Percentiles rank a stretch among this genome's conserved stretches.
phyloP scores from a whole-genome alignment of 2,329 filamentous ascomycete genomes.

The Gyromitra esculenta region DNA sequence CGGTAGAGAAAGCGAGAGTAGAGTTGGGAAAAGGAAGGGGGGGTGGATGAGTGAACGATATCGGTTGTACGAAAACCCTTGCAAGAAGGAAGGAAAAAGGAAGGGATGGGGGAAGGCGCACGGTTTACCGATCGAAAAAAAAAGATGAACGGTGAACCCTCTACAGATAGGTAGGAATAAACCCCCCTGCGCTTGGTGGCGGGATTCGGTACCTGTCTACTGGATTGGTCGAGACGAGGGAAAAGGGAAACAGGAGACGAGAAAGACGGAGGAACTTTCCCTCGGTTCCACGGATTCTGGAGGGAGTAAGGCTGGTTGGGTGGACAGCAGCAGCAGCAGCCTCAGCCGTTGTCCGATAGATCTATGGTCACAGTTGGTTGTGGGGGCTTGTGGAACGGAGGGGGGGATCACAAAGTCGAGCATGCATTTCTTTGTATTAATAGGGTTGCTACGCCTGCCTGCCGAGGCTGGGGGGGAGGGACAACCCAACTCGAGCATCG shows the following conservation, averaged over 20 bases:
- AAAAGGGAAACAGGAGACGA: neutral
- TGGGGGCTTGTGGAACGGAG: constrained; percentile 15
- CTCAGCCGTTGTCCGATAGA: constrained; percentile 28
- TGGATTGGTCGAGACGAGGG: neutral
- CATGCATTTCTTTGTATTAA: constrained; percentile 19
- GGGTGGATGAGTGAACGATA: constrained; percentile 2
- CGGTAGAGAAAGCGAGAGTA: constrained; percentile 27
- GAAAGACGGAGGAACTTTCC: constrained; percentile 2
- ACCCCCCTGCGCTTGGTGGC: constrained; percentile 23
- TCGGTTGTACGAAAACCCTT: constrained; percentile 26
- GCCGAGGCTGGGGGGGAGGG: constrained; percentile 3
- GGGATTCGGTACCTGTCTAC: constrained; percentile 36
- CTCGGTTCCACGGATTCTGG: constrained; percentile 32
- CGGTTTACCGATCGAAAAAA: constrained; percentile 35
- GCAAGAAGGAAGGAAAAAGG: neutral
- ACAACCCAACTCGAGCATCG: neutral
- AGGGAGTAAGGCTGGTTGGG: constrained; percentile 3
- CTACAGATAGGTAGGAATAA: constrained; percentile 15
- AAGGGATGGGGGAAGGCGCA: constrained; percentile 22
- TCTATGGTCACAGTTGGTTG: constrained; percentile 25
- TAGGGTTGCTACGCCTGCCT: constrained; percentile 25
- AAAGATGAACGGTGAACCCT: neutral
- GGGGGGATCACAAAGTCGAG: neutral
- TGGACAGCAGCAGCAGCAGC: neutral
- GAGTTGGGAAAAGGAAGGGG: constrained; percentile 26